Base-by-base conservation (phyloP, 371 early-diverging fungal genomes). In the Mortierella sp. region DNA sequence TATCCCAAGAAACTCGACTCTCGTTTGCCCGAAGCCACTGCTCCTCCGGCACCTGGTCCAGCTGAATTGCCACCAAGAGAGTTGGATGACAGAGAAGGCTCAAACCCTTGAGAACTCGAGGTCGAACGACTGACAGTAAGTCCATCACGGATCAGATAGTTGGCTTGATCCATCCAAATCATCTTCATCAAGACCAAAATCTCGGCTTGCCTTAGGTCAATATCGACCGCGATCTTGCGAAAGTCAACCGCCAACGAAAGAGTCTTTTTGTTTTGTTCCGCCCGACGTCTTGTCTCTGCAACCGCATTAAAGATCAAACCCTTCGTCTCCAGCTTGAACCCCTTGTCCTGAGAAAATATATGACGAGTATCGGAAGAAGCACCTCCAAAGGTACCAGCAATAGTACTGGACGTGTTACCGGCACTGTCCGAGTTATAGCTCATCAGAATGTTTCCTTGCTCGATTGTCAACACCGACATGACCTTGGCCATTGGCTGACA, bases 401-500 rank as follows among this genome's bases (percentile, higher is more conserved):
- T 87, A 21, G 90, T 91, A 29, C 88, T 76, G 0, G 88, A 86
- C 59, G 83, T 83, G 57, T 81, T 84, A 0, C 84, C 82, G 2
- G 71, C 65, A n/a, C 85, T 81, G 57, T 86, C 83, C 43, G 88
- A 87, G 21, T 81, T 82, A 18, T 86, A 87, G 46, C 86, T 84
- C 68, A 90, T 81, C 58, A 94, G 67, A 57, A 93, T 88, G 60
- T 91, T 87, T 30, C 92, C 92, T 75, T 91, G 88, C 37, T 93
- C 88, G 85, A 93, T 86, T 26, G 89, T 86, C 43, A 91, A 74
- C 14, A 87, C 86, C n/a, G 91, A 90, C 46, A 87, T 81, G 15
- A 95, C 95, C 66, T 95, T 94, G 16, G 92, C 91, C 47, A 84
- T 77, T 0, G 95, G 95, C 60, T 92, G 90, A 57, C 94, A 94